Percentiles rank a stretch among this genome's conserved stretches.
Conservation (phyloP, 768 basidiomycete genomes). For the Boletus vinaceobasis region DNA sequence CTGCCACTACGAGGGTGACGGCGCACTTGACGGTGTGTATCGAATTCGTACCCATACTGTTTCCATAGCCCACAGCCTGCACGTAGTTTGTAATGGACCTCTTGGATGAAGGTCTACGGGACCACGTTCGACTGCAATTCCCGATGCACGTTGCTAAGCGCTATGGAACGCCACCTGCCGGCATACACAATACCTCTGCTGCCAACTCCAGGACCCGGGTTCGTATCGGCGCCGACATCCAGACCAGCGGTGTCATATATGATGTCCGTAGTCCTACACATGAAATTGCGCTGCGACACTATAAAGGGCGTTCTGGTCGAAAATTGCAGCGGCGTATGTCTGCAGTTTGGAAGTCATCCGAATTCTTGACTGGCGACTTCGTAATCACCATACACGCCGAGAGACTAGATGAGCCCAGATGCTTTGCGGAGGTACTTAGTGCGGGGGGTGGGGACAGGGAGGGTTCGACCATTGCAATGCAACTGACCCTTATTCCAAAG, state of each 20-base stretch:
- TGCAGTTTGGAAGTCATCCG: constrained; percentile 37
- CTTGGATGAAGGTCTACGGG: constrained; percentile 44
- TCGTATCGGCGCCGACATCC: constrained; percentile 42
- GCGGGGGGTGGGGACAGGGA: neutral
- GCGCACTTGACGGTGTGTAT: constrained; percentile 42
- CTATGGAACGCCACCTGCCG: constrained; percentile 47
- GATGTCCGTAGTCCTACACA: constrained; percentile 46
- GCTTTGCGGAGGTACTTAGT: constrained; percentile 48
- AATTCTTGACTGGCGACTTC: constrained; percentile 48
- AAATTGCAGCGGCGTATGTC: constrained; percentile 41
- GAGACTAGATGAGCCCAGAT: constrained; percentile 51
- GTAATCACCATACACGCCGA: constrained; percentile 47
- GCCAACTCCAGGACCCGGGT: constrained; percentile 35
- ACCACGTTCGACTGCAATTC: constrained; percentile 53
- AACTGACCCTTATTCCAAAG: constrained; percentile 53
- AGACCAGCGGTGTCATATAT: constrained; percentile 45
- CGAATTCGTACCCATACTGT: neutral
- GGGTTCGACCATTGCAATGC: constrained; percentile 43
- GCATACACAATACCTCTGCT: constrained; percentile 32
- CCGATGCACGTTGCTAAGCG: constrained; percentile 49
- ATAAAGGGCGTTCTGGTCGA: constrained; percentile 34
- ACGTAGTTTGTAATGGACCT: constrained; percentile 52
- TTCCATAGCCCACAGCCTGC: neutral
- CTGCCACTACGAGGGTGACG: constrained; percentile 38
- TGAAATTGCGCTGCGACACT: constrained; percentile 29